Conservation (phyloP, 2,329 filamentous ascomycete species). For the Pestalotiopsis sp. region DNA sequence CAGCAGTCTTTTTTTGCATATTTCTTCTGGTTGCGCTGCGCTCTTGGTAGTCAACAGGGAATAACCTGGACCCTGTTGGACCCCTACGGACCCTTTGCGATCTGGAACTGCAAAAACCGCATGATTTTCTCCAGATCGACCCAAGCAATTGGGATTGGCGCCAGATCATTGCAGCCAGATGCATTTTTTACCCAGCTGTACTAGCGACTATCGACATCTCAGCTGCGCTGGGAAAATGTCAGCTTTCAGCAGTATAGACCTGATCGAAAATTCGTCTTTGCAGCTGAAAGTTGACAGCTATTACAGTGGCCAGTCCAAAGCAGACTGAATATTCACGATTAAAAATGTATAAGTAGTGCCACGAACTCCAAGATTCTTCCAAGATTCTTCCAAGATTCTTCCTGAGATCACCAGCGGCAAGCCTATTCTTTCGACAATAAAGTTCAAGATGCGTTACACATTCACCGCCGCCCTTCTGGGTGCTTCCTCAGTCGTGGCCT, state of each 20-base stretch:
- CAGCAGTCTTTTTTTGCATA: not conserved
- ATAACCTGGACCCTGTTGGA: not conserved
- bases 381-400: not conserved
- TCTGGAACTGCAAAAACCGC: not conserved
- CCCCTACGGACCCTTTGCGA: not conserved
- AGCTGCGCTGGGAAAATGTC: not conserved
- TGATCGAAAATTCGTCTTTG: not conserved
- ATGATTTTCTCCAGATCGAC: not conserved
- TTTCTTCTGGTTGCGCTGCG: not conserved
- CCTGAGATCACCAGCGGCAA: not conserved
- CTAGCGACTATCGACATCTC: not conserved
- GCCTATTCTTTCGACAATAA: not conserved
- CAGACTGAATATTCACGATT: not conserved
- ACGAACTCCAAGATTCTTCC: not conserved
- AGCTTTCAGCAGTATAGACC: not conserved
- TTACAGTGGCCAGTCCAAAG: not conserved
- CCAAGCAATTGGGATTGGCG: not conserved
- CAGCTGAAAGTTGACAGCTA: not conserved
- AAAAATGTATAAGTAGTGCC: not conserved
- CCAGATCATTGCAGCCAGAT: not conserved
- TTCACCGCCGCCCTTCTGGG: not conserved
- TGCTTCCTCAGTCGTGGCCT: conserved; percentile 1
- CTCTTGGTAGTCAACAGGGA: not conserved
- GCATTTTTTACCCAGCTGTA: not conserved
- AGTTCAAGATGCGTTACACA: not conserved